Evolutionary conservation across 2,329 filamentous ascomycete species (phyloP).

Genomic region (Ilyonectria destructans): DNA sequence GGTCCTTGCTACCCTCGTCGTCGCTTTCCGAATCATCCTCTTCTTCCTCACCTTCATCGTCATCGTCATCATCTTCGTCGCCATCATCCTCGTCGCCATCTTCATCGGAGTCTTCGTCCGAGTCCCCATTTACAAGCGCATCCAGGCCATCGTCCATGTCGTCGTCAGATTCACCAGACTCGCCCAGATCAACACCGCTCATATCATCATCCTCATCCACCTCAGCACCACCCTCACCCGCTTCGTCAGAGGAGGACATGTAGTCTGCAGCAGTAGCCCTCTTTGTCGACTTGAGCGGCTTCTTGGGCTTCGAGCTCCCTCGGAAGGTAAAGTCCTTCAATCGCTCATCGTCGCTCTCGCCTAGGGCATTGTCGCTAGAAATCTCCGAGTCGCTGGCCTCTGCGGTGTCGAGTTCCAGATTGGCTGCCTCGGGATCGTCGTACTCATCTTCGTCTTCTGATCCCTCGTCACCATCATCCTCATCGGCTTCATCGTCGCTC

Average conservation of each 20-base stretch:
- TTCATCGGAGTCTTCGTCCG: conserved; percentile 55
- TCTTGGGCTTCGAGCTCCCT: conserved; percentile 69
- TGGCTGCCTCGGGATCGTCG: conserved; percentile 70
- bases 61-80: conserved; percentile 54
- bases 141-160: conserved; percentile 59
- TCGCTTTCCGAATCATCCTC: conserved; percentile 58
- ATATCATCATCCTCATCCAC: conserved; percentile 55
- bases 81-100: conserved; percentile 56
- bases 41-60: conserved; percentile 55
- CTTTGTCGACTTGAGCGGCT: conserved; percentile 55
- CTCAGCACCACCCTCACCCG: conserved; percentile 52
- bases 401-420: conserved; percentile 68
- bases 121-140: conserved; percentile 53
- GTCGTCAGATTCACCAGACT: conserved; percentile 54
- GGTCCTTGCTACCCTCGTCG: conserved; percentile 49
- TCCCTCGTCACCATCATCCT: conserved; percentile 61
- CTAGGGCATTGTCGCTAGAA: conserved; percentile 80
- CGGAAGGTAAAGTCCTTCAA: conserved; percentile 82
- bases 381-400: conserved; percentile 73
- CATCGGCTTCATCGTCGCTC: conserved; percentile 67
- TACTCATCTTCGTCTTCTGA: conserved; percentile 67
- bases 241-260: conserved; percentile 65
- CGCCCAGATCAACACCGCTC: conserved; percentile 56
- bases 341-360: conserved; percentile 86
- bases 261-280: conserved; percentile 72